Conservation (phyloP, 129 eudicot species). For the Dittrichia graveolens region DNA sequence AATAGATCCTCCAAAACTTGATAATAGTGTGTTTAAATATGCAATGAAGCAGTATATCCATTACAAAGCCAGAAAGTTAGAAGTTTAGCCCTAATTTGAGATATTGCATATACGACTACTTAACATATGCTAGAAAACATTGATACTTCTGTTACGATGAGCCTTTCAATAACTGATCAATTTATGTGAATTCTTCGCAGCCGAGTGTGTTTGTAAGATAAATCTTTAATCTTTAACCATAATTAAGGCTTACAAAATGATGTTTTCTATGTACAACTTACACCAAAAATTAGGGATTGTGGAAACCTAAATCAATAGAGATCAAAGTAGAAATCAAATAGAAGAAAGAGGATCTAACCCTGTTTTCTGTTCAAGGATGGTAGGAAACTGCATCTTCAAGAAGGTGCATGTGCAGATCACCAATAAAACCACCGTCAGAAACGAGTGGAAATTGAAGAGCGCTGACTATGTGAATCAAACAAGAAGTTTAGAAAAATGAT, state of each 20-base stretch:
- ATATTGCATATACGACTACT: neutral
- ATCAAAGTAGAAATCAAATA: conserved; percentile 2
- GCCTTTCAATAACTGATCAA: neutral
- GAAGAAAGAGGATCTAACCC: conserved; percentile 46
- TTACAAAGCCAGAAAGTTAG: neutral
- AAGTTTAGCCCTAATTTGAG: neutral
- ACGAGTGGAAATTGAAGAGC: conserved; percentile 89
- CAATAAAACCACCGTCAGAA: conserved; percentile 84
- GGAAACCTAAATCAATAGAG: conserved; percentile 7
- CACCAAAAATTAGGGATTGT: conserved; percentile 17
- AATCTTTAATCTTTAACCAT: neutral
- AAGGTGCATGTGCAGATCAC: conserved; percentile 92
- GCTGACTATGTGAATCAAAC: conserved; percentile 60
- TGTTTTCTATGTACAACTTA: neutral
- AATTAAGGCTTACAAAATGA: neutral
- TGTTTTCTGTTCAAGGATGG: conserved; percentile 89
- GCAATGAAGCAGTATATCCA: neutral
- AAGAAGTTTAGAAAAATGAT: neutral
- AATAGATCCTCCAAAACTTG: conserved; percentile 1
- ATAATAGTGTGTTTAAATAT: neutral
- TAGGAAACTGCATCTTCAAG: conserved; percentile 92
- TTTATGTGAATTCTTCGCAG: neutral
- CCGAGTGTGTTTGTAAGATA: neutral
- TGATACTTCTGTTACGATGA: neutral
- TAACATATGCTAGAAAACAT: neutral